Conservation (phyloP, 345 rosid genomes). For the Diplotaxis tenuifolia region DNA sequence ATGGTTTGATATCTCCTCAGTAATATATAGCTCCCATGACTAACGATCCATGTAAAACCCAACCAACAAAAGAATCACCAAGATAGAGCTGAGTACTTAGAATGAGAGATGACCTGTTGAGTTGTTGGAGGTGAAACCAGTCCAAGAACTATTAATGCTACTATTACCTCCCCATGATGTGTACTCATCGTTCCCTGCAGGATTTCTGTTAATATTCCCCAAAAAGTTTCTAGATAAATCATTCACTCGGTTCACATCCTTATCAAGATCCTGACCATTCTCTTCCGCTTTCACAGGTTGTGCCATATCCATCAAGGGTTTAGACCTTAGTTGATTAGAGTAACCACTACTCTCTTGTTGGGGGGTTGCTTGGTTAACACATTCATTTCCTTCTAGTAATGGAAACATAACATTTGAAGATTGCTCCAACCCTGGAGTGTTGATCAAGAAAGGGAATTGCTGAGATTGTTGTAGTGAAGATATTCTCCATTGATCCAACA, state of each 20-base stretch:
- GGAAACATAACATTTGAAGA: slow-evolving; percentile 26
- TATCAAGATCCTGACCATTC: slow-evolving; percentile 20
- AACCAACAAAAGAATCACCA: slow-evolving; percentile 40
- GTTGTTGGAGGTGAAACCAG: slow-evolving; percentile 33
- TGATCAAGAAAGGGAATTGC: slow-evolving; percentile 36
- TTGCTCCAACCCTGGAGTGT: slow-evolving; percentile 22
- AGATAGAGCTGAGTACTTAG: slow-evolving; percentile 22
- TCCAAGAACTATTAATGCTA: slow-evolving; percentile 21
- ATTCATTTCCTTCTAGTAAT: slow-evolving; percentile 22
- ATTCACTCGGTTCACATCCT: slow-evolving; percentile 16
- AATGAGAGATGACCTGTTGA: slow-evolving; percentile 34
- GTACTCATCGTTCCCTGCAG: slow-evolving; percentile 18
- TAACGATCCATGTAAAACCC: slow-evolving; percentile 26
- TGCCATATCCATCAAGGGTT: slow-evolving; percentile 25
- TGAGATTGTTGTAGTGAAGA: slow-evolving; percentile 34
- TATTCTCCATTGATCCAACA: slow-evolving; percentile 35
- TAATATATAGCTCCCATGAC: slow-evolving; percentile 16
- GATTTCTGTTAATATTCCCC: slow-evolving; percentile 30
- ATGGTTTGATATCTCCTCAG: slow-evolving; percentile 13
- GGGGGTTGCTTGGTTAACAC: slow-evolving; percentile 9
- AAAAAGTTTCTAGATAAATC: slow-evolving; percentile 34
- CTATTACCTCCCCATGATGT: slow-evolving; percentile 36
- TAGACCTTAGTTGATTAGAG: slow-evolving; percentile 29
- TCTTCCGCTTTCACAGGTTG: slow-evolving; percentile 31
- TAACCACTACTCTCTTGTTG: slow-evolving; percentile 23